phyloP scores from a whole-genome alignment of 805 yeast species.

The Kurtzmaniella cleridarum region DNA sequence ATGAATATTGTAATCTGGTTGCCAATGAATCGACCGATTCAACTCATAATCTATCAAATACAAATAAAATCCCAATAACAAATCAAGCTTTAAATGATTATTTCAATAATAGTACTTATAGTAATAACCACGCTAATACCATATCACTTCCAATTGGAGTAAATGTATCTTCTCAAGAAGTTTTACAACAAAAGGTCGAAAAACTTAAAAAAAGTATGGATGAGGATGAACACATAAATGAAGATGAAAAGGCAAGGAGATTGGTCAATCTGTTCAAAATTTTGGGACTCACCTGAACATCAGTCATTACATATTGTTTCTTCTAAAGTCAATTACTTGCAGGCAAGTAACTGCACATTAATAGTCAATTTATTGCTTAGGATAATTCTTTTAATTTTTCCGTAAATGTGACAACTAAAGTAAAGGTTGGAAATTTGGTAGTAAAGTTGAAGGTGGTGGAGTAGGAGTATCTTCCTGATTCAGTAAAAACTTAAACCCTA shows the following conservation, averaged over 20 bases:
- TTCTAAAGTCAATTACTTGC: too few relatives aligned
- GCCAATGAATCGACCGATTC: constrained; percentile 4
- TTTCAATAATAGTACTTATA: constrained; percentile 3
- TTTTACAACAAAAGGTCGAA: too few relatives aligned
- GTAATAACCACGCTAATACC: background rate
- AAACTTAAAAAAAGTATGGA: too few relatives aligned
- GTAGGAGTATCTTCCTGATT: constrained; percentile 14
- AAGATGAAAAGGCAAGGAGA: constrained; percentile 26
- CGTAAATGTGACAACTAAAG: too few relatives aligned
- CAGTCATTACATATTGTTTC: too few relatives aligned
- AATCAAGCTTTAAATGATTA: background rate
- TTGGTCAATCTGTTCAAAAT: constrained; percentile 19
- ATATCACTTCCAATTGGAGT: too few relatives aligned
- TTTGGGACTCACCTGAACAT: constrained; percentile 2
- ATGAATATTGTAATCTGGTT: background rate
- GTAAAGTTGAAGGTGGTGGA: constrained; percentile 23
- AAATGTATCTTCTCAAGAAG: too few relatives aligned
- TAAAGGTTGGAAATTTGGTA: constrained; percentile 29
- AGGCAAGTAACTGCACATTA: too few relatives aligned
- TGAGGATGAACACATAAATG: constrained; percentile 10
- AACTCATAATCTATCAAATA: constrained; percentile 8
- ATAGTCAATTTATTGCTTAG: too few relatives aligned
- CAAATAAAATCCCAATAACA: constrained; percentile 10
- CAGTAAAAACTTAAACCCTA: constrained; percentile 14
- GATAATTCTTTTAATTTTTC: too few relatives aligned